A percentile compares a stretch with the other conserved stretches of the same genome.
Conservation (phyloP, 768 basidiomycete species). For the Pulveroboletus sp. region DNA sequence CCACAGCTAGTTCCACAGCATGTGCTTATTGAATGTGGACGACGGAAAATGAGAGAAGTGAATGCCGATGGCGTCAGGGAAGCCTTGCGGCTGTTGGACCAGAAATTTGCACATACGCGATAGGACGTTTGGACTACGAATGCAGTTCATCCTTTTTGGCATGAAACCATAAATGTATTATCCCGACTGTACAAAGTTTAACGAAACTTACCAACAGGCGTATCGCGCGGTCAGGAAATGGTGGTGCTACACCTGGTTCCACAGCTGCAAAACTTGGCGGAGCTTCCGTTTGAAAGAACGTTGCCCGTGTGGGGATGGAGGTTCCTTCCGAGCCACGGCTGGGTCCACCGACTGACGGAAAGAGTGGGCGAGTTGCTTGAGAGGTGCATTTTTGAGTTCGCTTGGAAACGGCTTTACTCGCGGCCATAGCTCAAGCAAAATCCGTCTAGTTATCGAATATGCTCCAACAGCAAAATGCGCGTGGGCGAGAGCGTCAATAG, state of each 20-base stretch:
- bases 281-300: constrained; percentile 40
- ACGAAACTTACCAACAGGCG: background rate
- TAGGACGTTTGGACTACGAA: constrained; percentile 11
- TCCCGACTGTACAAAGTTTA: constrained; percentile 1
- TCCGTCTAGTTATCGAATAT: constrained; percentile 45
- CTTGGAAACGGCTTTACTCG: constrained; percentile 60
- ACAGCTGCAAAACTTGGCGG: constrained; percentile 24
- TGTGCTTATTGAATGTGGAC: constrained; percentile 60
- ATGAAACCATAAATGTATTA: constrained; percentile 3
- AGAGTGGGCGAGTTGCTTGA: constrained; percentile 43
- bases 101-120: constrained; percentile 47
- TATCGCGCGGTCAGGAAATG: background rate
- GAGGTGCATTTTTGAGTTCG: constrained; percentile 40
- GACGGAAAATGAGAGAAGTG: constrained; percentile 60
- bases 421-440: constrained; percentile 64
- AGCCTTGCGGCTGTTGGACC: constrained; percentile 71
- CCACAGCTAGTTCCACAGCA: constrained; percentile 60
- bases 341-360: constrained; percentile 38
- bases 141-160: background rate
- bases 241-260: constrained; percentile 14
- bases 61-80: constrained; percentile 71
- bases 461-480: constrained; percentile 62
- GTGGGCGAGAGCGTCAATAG: constrained; percentile 68
- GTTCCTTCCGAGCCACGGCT: constrained; percentile 13
- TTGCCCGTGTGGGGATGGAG: constrained; percentile 32